Base-by-base conservation (phyloP, 345 rosid species). In the Clarkia xantiana region DNA sequence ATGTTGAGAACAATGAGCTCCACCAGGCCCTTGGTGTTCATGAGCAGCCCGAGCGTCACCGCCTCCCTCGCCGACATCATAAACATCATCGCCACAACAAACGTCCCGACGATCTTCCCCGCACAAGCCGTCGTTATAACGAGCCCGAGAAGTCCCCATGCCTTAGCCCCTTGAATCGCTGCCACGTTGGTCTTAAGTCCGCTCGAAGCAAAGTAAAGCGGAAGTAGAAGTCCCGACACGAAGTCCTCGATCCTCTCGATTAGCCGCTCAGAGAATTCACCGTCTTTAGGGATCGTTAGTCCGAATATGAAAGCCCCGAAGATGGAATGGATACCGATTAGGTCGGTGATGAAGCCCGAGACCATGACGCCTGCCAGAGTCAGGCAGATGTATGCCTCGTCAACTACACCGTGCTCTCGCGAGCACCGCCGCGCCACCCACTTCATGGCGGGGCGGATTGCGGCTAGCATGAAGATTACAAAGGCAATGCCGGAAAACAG, bases 1-100 rank as follows among this genome's bases (percentile, higher is more conserved):
- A 89, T 85, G 58, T 85, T 85, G 64, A 89, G 97, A 14, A 89
- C 93, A 47, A 89, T 82, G 67, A 89, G 93, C 59, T 89, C 97
- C 39, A 89, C 94, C 57, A 89, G 67, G 18, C 97, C 95, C 64
- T 89, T 89, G 1, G 95, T 85, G 20, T 89, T 89, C 94, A 82
- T 89, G 74, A 89, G 67, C 40, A 85, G 54, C 2, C 97, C 97
- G 10, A 89, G 83, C 6, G 80, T 47, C 56, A 80, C 13, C n/a
- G 94, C 75, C 42, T 89, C 97, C 59, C 82, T 77, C 34, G 52
- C 78, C 14, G 97, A 85, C 14, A 89, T 75, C 68, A 52, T 62
- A 29, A 70, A 76, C 76, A 85, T 66, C 71, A 82, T 14, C 14
- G 91, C 90, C 61, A 70, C 82, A 45, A 12, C 71, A 52, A 85